Percentiles rank a stretch among this genome's conserved stretches.
Conservation (phyloP, 768 basidiomycete species). For the Rhodotorula diobovata region DNA sequence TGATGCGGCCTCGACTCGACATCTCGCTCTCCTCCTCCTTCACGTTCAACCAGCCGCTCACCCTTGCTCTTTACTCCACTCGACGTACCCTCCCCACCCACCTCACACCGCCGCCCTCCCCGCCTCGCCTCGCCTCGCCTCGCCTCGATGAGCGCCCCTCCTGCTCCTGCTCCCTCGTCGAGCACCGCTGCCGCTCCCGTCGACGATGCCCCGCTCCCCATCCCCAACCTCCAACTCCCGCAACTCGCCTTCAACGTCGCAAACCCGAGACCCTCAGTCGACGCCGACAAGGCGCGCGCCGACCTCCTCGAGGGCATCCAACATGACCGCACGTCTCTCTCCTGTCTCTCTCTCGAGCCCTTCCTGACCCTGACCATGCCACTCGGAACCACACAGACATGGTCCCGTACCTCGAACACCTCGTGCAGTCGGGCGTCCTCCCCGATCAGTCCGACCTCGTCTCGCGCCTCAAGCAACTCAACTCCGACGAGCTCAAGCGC, state of each 20-base stretch:
- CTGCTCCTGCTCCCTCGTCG: neutral
- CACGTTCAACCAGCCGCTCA: neutral
- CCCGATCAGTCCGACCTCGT: slow-evolving; percentile 48
- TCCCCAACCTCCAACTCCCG: slow-evolving; percentile 77
- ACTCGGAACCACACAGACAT: slow-evolving; percentile 60
- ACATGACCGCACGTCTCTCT: slow-evolving; percentile 62
- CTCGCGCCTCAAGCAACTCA: slow-evolving; percentile 61
- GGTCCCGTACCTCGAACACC: slow-evolving; percentile 62
- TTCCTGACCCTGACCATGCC: neutral
- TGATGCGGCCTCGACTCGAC: neutral
- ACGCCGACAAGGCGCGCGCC: slow-evolving; percentile 60
- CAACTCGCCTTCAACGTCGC: slow-evolving; percentile 73
- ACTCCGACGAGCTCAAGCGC: slow-evolving; percentile 65
- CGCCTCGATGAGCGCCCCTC: neutral
- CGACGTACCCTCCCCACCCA: no score
- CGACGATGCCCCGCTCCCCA: slow-evolving; percentile 73
- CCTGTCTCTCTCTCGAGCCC: neutral
- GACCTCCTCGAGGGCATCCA: slow-evolving; percentile 69
- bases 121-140: no score
- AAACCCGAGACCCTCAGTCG: slow-evolving; percentile 51
- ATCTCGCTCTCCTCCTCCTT: neutral
- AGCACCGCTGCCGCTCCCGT: neutral
- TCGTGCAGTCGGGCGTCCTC: slow-evolving; percentile 15
- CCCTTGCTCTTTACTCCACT: no score
- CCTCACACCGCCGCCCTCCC: neutral